phyloP scores from a whole-genome alignment of 352 stramenopile genomes.

The Elongisporangium prolatum region DNA sequence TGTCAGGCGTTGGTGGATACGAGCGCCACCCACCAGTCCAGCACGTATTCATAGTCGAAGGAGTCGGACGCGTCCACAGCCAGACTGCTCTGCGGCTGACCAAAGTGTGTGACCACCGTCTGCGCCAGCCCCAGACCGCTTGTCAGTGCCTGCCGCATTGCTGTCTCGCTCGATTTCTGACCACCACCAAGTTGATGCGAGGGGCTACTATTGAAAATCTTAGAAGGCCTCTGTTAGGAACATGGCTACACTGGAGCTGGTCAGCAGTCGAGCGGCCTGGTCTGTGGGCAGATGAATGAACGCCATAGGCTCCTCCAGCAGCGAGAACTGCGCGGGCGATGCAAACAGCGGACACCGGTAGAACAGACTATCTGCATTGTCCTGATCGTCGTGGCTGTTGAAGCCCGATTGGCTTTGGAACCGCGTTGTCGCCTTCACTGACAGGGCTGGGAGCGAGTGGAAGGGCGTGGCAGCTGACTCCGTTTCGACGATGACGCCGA shows the following conservation, averaged over 20 bases:
- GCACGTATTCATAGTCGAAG: constrained; percentile 85
- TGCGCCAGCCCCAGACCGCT: constrained; percentile 43
- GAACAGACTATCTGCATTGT: constrained; percentile 13
- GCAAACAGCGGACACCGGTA: constrained; percentile 42
- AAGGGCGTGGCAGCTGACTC: constrained; percentile 1
- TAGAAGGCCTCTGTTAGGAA: constrained; percentile 7
- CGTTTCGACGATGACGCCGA: constrained; percentile 8
- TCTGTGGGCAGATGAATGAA: constrained; percentile 25
- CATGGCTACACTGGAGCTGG: background rate
- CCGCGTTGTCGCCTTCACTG: constrained; percentile 20
- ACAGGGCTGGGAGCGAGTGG: constrained; percentile 21
- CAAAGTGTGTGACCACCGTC: constrained; percentile 70
- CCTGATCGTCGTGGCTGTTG: background rate
- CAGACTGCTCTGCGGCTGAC: constrained; percentile 20
- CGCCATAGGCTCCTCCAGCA: constrained; percentile 27
- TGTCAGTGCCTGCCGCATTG: constrained; percentile 46
- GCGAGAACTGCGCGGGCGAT: constrained; percentile 14
- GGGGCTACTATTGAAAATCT: background rate
- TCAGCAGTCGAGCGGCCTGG: background rate
- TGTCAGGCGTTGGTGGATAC: background rate
- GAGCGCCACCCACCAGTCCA: constrained; percentile 45
- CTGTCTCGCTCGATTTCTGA: constrained; percentile 6
- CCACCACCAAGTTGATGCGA: background rate
- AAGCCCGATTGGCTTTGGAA: constrained; percentile 6
- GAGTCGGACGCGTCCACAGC: constrained; percentile 40